These are phyloP conservation scores for Fusarium lyarnte DNA, from an alignment of 2,329 filamentous ascomycete genomes.

Conservation along the genomic window DNA sequence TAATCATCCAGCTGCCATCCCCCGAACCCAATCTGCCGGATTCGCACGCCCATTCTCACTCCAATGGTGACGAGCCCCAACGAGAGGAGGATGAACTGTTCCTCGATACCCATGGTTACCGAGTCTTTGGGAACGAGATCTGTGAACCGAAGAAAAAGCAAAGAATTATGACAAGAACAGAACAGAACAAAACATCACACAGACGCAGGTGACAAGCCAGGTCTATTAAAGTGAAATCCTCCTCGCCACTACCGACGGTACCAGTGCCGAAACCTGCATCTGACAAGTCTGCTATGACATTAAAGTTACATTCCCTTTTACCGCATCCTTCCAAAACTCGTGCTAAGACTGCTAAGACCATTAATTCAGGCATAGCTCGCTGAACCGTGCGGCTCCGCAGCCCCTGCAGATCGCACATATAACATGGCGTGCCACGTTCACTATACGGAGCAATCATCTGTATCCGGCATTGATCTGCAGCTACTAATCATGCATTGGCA, in stretches of 20 bases:
- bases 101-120: slow-evolving; percentile 29
- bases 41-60: slow-evolving; percentile 24
- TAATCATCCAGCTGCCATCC: slow-evolving; percentile 37
- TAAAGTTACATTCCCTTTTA: not conserved
- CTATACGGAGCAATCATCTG: not conserved
- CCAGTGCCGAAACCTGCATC: not conserved
- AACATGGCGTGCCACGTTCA: not conserved
- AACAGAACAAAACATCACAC: not conserved
- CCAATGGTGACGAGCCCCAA: slow-evolving; percentile 32
- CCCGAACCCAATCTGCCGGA: slow-evolving; percentile 20
- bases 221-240: not conserved
- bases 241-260: not conserved
- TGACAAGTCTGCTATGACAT: not conserved
- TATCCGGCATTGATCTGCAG: not conserved
- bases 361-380: not conserved
- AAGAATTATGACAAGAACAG: not conserved
- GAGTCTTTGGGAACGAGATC: not conserved
- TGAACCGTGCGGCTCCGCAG: not conserved
- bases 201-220: not conserved
- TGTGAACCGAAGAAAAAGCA: not conserved
- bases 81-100: slow-evolving; percentile 36
- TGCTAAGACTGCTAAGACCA: not conserved
- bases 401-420: slow-evolving; percentile 3
- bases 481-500: not conserved
- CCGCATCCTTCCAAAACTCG: not conserved